These are phyloP conservation scores for Spinellus fusiger DNA, from an alignment of 192 early-diverging fungal species.

Conservation along the genomic window DNA sequence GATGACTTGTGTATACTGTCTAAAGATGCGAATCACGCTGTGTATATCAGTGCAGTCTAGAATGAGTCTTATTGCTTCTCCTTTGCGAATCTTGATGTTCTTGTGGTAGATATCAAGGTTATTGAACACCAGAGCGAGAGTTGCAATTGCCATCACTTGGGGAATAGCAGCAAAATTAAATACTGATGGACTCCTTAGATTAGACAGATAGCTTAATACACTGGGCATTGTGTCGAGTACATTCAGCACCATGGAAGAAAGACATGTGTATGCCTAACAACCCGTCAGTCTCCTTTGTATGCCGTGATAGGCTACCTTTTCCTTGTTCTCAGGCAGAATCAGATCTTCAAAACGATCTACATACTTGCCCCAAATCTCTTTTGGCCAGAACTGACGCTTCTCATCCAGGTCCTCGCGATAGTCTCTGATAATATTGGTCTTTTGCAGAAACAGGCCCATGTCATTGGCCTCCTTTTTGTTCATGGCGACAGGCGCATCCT, in stretches of 20 bases:
- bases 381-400: constrained; percentile 93
- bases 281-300: background rate
- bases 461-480: constrained; percentile 66
- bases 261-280: constrained; percentile 58
- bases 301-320: constrained; percentile 27
- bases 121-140: constrained; percentile 81
- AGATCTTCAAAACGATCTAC: constrained; percentile 66
- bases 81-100: constrained; percentile 92
- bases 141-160: constrained; percentile 99
- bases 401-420: constrained; percentile 87
- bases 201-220: constrained; percentile 79
- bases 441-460: constrained; percentile 98
- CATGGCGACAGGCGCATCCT: constrained; percentile 50
- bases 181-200: constrained; percentile 70
- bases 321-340: constrained; percentile 59
- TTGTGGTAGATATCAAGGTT: constrained; percentile 73
- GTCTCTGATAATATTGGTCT: constrained; percentile 97
- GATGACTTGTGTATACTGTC: constrained; percentile 55
- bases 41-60: constrained; percentile 48
- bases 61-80: constrained; percentile 71
- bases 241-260: constrained; percentile 87
- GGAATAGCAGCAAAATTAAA: constrained; percentile 98
- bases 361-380: constrained; percentile 88
- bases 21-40: constrained; percentile 58
- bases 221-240: constrained; percentile 80